Evolutionary conservation across 768 basidiomycete genomes (phyloP).

Genomic region (Panellus pusillus): DNA sequence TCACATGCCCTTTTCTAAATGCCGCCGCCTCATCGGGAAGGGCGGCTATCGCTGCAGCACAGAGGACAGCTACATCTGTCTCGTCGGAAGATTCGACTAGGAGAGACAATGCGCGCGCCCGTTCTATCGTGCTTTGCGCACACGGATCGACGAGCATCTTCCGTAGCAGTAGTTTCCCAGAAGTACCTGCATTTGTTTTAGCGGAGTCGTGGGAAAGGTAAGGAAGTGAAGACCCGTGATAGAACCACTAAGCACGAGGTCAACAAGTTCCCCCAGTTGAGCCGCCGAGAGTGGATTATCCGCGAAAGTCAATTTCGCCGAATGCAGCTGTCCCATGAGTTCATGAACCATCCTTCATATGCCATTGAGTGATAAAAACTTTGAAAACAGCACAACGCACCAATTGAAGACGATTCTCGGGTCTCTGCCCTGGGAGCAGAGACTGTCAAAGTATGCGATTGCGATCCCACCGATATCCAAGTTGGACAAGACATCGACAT

Average conservation of each 20-base stretch:
- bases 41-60: conserved; percentile 60
- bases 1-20: conserved; percentile 66
- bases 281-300: conserved; percentile 58
- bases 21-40: conserved; percentile 69
- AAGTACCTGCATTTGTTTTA: conserved; percentile 52
- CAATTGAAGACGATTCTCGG: conserved; percentile 83
- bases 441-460: conserved; percentile 78
- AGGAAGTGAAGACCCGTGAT: conserved; percentile 61
- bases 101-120: conserved; percentile 31
- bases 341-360: conserved; percentile 86
- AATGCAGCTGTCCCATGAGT: conserved; percentile 74
- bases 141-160: conserved; percentile 58
- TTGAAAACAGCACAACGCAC: conserved; percentile 43
- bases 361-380: background rate
- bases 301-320: conserved; percentile 51
- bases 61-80: conserved; percentile 51
- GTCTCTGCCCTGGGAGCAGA: conserved; percentile 55
- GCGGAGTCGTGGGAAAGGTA: conserved; percentile 5
- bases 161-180: conserved; percentile 75
- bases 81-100: conserved; percentile 21
- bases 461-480: conserved; percentile 67
- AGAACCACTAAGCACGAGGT: conserved; percentile 61
- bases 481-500: conserved; percentile 73
- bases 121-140: conserved; percentile 45
- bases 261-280: conserved; percentile 77